These are phyloP conservation scores for Leccinum ochraceum DNA, from an alignment of 768 basidiomycete species.

Conservation along the genomic window DNA sequence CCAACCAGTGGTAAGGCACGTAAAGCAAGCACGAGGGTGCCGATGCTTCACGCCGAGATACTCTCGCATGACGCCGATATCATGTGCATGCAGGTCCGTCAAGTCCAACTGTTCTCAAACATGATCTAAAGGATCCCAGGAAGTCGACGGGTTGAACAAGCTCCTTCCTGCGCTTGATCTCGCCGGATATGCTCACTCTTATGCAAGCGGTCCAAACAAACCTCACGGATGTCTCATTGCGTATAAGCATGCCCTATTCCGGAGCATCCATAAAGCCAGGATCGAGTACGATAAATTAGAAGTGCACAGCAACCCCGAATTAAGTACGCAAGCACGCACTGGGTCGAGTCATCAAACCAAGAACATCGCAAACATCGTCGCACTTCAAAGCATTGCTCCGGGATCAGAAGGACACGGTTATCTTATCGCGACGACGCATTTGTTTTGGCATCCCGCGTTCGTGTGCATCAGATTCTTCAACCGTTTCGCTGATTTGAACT, in stretches of 20 bases:
- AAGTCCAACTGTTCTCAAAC: neutral
- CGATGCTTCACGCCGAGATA: constrained; percentile 80
- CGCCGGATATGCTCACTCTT: constrained; percentile 64
- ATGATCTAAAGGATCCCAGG: constrained; percentile 45
- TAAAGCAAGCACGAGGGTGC: constrained; percentile 69
- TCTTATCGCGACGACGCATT: constrained; percentile 84
- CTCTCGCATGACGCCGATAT: constrained; percentile 73
- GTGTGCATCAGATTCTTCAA: constrained; percentile 20
- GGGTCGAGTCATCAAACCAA: constrained; percentile 70
- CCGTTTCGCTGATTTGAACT: constrained; percentile 2
- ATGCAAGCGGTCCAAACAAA: constrained; percentile 72
- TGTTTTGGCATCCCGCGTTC: constrained; percentile 94
- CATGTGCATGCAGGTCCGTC: constrained; percentile 78
- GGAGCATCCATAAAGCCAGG: constrained; percentile 43
- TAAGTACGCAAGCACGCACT: constrained; percentile 35
- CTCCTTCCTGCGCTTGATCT: constrained; percentile 65
- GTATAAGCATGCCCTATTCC: constrained; percentile 57
- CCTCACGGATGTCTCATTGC: constrained; percentile 86
- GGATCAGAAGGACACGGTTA: constrained; percentile 48
- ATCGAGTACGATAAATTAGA: constrained; percentile 71
- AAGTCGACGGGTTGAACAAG: constrained; percentile 82
- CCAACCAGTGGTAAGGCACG: constrained; percentile 80
- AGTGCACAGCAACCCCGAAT: constrained; percentile 42
- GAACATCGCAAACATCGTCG: constrained; percentile 80
- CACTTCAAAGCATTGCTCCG: constrained; percentile 49